phyloP scores from a whole-genome alignment of 352 stramenopile species.

The Phytophthora syringae region DNA sequence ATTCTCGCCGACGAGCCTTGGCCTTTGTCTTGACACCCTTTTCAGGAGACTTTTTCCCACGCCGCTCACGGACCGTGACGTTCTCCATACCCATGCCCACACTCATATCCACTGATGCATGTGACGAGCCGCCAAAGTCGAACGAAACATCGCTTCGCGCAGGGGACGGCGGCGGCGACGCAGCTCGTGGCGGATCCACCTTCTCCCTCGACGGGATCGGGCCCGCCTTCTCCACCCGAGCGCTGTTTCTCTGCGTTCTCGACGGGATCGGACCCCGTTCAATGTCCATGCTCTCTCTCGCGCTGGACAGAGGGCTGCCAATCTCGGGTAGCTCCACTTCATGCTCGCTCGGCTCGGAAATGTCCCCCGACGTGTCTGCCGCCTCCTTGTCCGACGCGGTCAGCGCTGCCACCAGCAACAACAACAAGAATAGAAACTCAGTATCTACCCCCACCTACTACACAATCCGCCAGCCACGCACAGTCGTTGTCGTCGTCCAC shows the following conservation, averaged over 20 bases:
- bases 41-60: constrained; percentile 24
- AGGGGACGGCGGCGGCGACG: constrained; percentile 20
- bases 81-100: constrained; percentile 32
- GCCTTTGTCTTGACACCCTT: constrained; percentile 30
- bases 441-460: constrained; percentile 3
- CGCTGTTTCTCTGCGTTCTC: constrained; percentile 31
- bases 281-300: constrained; percentile 29
- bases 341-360: constrained; percentile 55
- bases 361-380: constrained; percentile 49
- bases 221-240: no score
- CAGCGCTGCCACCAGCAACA: constrained; percentile 24
- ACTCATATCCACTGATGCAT: constrained; percentile 37
- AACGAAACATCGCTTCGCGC: constrained; percentile 44
- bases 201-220: constrained; percentile 29
- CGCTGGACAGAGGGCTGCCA: constrained; percentile 38
- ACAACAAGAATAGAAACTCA: constrained; percentile 2
- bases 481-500: constrained; percentile 44
- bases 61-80: constrained; percentile 32
- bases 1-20: constrained; percentile 44
- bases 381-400: constrained; percentile 52
- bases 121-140: constrained; percentile 46
- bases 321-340: constrained; percentile 49
- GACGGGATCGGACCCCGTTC: constrained; percentile 36
- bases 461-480: constrained; percentile 4
- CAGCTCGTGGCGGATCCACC: constrained; percentile 2